These are phyloP conservation scores for Candolleomyces aberdarensis DNA, from an alignment of 768 basidiomycete genomes.

Conservation along the genomic window DNA sequence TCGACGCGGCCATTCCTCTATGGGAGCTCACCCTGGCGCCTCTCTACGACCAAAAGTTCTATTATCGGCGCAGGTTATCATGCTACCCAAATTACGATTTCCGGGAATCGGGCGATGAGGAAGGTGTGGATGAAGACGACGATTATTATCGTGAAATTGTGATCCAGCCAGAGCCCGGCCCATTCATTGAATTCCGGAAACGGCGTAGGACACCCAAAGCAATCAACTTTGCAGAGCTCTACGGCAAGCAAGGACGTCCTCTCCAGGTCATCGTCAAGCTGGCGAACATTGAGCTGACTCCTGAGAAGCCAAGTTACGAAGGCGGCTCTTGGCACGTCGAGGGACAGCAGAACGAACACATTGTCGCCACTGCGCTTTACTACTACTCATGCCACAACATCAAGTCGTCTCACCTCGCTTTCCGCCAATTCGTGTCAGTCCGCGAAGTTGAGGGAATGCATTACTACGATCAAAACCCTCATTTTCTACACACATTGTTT, in stretches of 20 bases:
- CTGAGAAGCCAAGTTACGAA: constrained; percentile 14
- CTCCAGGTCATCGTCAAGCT: constrained; percentile 20
- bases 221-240: constrained; percentile 10
- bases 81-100: not conserved
- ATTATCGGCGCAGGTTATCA: not conserved
- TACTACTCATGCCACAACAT: constrained; percentile 32
- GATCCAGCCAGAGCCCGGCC: not conserved
- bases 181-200: not conserved
- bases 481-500: constrained; percentile 18
- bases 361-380: constrained; percentile 23
- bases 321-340: constrained; percentile 19
- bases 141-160: not conserved
- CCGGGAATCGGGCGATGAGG: not conserved
- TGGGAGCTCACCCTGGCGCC: constrained; percentile 26
- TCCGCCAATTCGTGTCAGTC: constrained; percentile 9
- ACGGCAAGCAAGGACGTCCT: constrained; percentile 4
- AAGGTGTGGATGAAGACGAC: not conserved
- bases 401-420: constrained; percentile 18
- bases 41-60: not conserved
- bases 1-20: constrained; percentile 26
- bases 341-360: constrained; percentile 21
- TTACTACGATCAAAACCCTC: constrained; percentile 18
- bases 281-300: constrained; percentile 18
- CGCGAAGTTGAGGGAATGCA: constrained; percentile 1
- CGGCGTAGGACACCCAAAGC: not conserved